Conservation (phyloP, 495 filamentous ascomycete species). For the Corynascus novoguineensis region DNA sequence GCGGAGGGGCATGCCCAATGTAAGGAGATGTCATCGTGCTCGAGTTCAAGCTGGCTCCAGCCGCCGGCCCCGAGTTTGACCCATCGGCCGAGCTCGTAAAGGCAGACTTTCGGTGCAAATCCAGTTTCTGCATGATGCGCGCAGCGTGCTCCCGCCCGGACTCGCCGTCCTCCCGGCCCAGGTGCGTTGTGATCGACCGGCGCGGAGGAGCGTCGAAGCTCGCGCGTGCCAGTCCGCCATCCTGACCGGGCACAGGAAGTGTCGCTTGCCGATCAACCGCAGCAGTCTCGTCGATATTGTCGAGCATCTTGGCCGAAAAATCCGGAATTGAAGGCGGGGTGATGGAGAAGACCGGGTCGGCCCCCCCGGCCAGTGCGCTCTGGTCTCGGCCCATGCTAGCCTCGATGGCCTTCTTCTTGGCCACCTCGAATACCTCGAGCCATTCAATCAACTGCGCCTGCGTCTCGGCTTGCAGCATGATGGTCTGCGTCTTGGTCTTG, state of each 20-base stretch:
- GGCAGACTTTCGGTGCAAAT: constrained; percentile 76
- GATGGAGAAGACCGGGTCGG: constrained; percentile 87
- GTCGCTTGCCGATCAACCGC: constrained; percentile 55
- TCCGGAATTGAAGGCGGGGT: constrained; percentile 82
- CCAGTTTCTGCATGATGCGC: constrained; percentile 86
- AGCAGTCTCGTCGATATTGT: constrained; percentile 57
- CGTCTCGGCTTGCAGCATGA: constrained; percentile 88
- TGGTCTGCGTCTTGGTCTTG: constrained; percentile 90
- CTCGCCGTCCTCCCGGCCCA: constrained; percentile 55
- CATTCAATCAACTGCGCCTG: constrained; percentile 85
- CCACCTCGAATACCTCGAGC: constrained; percentile 85
- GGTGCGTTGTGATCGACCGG: constrained; percentile 39
- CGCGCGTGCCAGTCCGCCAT: constrained; percentile 50
- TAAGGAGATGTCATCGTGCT: constrained; percentile 27
- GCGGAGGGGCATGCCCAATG: constrained; percentile 19
- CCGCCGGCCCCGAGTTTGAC: constrained; percentile 30
- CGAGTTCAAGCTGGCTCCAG: constrained; percentile 64
- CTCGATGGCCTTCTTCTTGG: constrained; percentile 87
- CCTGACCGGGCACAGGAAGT: constrained; percentile 61
- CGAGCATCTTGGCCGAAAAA: constrained; percentile 71
- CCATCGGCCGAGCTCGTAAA: constrained; percentile 39
- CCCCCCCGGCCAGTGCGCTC: constrained; percentile 51
- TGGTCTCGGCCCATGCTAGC: constrained; percentile 57
- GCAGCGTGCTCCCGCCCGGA: constrained; percentile 70
- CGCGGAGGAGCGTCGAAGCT: constrained; percentile 62